phyloP scores from a whole-genome alignment of 306 rosid species.

The Argentina anserina region DNA sequence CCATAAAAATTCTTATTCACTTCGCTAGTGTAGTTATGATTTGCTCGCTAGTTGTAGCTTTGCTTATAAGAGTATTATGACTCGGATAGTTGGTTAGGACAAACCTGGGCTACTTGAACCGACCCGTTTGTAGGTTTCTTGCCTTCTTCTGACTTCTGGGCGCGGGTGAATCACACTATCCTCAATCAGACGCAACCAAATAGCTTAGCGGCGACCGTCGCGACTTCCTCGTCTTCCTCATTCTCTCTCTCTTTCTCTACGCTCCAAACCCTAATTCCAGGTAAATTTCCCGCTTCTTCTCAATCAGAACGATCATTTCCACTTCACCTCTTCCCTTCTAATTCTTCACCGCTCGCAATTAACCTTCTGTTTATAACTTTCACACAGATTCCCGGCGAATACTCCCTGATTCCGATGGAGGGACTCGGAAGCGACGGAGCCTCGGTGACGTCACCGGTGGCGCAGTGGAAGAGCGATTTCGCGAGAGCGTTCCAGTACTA shows the following conservation, averaged over 20 bases:
- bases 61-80: no score
- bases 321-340: not conserved
- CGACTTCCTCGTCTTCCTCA: slow-evolving; percentile 11
- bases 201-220: slow-evolving; percentile 1
- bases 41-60: no score
- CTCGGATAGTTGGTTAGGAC: no score
- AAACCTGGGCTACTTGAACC: not conserved
- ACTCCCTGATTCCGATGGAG: not conserved
- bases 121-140: not conserved
- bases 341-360: not conserved
- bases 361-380: not conserved
- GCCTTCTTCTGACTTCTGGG: not conserved
- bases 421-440: slow-evolving; percentile 5
- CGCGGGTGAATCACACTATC: not conserved
- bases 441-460: slow-evolving; percentile 8
- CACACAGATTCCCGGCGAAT: not conserved
- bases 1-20: no score
- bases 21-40: no score
- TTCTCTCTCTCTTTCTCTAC: not conserved
- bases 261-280: slow-evolving; percentile 16
- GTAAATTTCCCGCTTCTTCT: not conserved
- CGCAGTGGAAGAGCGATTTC: slow-evolving; percentile 15
- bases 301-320: not conserved
- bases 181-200: not conserved
- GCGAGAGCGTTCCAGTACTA: slow-evolving; percentile 52